Conservation (phyloP, 805 yeast species). For the Saturnispora bothae region DNA sequence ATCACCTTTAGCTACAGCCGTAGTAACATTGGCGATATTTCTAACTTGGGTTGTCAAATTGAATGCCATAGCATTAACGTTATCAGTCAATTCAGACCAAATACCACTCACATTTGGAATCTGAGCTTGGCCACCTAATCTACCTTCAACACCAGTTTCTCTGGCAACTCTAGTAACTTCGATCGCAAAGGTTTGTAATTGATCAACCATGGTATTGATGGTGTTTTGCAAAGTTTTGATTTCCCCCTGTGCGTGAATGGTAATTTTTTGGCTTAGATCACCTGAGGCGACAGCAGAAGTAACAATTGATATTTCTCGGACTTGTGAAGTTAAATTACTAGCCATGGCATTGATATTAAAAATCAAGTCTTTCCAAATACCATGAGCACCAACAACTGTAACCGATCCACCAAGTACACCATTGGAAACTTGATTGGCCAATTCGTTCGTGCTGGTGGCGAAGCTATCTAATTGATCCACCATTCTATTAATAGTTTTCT, state of each 20-base stretch:
- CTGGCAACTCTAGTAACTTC: slow-evolving; percentile 82
- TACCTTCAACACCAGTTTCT: slow-evolving; percentile 84
- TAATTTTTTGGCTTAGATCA: slow-evolving; percentile 71
- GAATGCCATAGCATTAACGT: slow-evolving; percentile 83
- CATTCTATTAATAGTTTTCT: slow-evolving; percentile 77
- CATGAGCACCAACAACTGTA: slow-evolving; percentile 72
- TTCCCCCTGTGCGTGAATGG: slow-evolving; percentile 89
- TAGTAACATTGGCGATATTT: slow-evolving; percentile 78
- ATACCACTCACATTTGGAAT: slow-evolving; percentile 74
- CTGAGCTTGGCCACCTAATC: slow-evolving; percentile 80
- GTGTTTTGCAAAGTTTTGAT: slow-evolving; percentile 77
- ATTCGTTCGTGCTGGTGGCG: slow-evolving; percentile 72
- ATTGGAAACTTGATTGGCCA: slow-evolving; percentile 83
- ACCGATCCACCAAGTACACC: slow-evolving; percentile 90
- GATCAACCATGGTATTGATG: slow-evolving; percentile 83
- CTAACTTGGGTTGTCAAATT: slow-evolving; percentile 83
- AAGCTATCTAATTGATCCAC: slow-evolving; percentile 78
- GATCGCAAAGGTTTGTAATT: slow-evolving; percentile 69
- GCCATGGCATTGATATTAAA: slow-evolving; percentile 88
- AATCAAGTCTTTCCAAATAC: slow-evolving; percentile 78
- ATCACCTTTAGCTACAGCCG: slow-evolving; percentile 81
- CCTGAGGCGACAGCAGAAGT: slow-evolving; percentile 85
- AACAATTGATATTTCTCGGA: slow-evolving; percentile 80
- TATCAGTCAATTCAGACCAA: slow-evolving; percentile 81
- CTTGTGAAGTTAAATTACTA: slow-evolving; percentile 74